These are phyloP conservation scores for Rhodotorula paludigena DNA, from an alignment of 768 basidiomycete genomes.

Conservation along the genomic window DNA sequence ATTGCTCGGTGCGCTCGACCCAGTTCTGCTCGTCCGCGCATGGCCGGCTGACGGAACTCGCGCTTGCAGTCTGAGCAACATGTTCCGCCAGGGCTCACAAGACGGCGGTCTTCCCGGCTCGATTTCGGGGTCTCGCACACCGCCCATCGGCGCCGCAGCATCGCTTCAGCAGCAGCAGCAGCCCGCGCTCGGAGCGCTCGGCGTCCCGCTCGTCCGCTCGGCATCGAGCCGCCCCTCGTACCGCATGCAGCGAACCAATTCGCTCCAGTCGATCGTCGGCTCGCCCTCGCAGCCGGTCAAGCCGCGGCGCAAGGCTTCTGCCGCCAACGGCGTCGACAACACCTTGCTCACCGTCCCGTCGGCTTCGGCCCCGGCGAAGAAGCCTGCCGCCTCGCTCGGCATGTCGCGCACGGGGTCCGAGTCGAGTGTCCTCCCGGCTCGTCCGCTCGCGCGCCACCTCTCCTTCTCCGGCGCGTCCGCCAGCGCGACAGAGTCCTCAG, in stretches of 20 bases:
- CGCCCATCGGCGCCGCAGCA: too few relatives aligned
- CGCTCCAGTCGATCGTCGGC: conserved; percentile 34
- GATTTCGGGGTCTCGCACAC: background rate
- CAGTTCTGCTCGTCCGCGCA: background rate
- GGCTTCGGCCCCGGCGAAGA: background rate
- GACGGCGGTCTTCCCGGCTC: background rate
- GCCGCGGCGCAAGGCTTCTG: background rate
- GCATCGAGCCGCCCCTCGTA: background rate
- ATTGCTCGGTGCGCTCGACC: conserved; percentile 18
- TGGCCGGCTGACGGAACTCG: background rate
- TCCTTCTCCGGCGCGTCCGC: conserved; percentile 2
- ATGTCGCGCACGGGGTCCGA: conserved; percentile 28
- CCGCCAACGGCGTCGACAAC: background rate
- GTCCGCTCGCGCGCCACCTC: conserved; percentile 5
- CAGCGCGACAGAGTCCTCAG: too few relatives aligned
- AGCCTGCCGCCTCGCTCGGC: background rate
- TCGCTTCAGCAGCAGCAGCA: too few relatives aligned
- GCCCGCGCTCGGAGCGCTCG: conserved; percentile 5
- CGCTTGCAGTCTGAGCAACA: conserved; percentile 22
- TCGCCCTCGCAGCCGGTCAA: conserved; percentile 29
- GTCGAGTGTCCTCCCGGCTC: conserved; percentile 17
- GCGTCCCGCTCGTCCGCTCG: background rate
- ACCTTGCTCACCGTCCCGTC: background rate
- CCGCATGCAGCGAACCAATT: conserved; percentile 31
- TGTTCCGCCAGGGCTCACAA: conserved; percentile 23